phyloP scores from a whole-genome alignment of 352 stramenopile genomes.

The Pythium pyrilobum region DNA sequence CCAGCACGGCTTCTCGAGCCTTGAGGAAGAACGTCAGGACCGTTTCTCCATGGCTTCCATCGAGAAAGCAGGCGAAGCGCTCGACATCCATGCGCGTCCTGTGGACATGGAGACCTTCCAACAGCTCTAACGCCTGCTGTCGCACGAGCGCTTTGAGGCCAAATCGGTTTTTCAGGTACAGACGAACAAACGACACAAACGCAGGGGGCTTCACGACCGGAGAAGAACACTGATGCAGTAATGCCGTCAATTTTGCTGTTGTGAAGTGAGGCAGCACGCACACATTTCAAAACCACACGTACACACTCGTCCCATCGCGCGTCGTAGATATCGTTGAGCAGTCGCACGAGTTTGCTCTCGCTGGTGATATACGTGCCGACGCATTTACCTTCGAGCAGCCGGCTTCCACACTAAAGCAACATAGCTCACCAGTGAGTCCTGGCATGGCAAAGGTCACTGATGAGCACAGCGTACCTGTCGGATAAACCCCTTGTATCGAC shows the following conservation, averaged over 20 bases:
- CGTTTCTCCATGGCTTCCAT: conserved; percentile 37
- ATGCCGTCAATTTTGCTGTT: no score
- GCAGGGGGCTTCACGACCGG: not conserved
- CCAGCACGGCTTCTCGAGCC: conserved; percentile 35
- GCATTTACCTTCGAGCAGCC: not conserved
- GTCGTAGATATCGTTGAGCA: conserved; percentile 76
- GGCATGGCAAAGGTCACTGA: not conserved
- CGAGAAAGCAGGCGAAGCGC: conserved; percentile 55
- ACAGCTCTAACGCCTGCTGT: conserved; percentile 52
- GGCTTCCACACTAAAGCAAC: not conserved
- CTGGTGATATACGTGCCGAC: conserved; percentile 10
- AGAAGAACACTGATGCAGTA: no score
- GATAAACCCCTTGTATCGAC: not conserved
- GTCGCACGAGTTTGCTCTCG: conserved; percentile 36
- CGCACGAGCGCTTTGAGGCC: conserved; percentile 55
- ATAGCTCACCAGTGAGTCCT: not conserved
- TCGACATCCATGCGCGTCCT: conserved; percentile 43
- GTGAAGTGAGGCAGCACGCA: no score
- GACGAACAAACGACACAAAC: conserved; percentile 41
- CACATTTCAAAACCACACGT: not conserved
- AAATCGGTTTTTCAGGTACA: conserved; percentile 66
- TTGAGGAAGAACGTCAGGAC: conserved; percentile 53
- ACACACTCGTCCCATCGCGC: conserved; percentile 27
- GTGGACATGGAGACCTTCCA: conserved; percentile 33
- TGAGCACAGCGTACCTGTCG: not conserved